phyloP scores from a whole-genome alignment of 768 basidiomycete genomes.

The Stropharia rugosoannulata region DNA sequence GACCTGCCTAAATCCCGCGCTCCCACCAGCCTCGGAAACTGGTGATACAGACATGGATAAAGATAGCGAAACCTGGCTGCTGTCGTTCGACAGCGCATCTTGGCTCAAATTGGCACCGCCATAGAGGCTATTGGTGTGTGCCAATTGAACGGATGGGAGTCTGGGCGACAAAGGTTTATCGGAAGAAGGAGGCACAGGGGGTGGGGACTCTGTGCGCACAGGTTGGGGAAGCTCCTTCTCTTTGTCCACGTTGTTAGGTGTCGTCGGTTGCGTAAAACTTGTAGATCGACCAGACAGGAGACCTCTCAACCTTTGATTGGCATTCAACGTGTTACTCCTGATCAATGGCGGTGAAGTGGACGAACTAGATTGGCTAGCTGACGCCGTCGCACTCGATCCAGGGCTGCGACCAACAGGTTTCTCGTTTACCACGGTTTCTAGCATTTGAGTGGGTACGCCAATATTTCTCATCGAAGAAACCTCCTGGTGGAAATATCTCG shows the following conservation, averaged over 20 bases:
- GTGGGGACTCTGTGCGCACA: slow-evolving; percentile 21
- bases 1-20: slow-evolving; percentile 16
- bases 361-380: slow-evolving; percentile 12
- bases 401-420: slow-evolving; percentile 10
- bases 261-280: slow-evolving; percentile 29
- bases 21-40: not conserved
- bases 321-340: slow-evolving; percentile 36
- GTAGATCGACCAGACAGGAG: slow-evolving; percentile 38
- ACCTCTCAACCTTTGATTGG: slow-evolving; percentile 50
- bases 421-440: slow-evolving; percentile 84
- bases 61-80: not conserved
- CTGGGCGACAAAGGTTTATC: slow-evolving; percentile 21
- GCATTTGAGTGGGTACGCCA: slow-evolving; percentile 68
- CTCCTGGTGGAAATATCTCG: slow-evolving; percentile 72
- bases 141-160: not conserved
- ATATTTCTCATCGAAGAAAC: slow-evolving; percentile 75
- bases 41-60: not conserved
- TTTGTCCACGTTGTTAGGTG: slow-evolving; percentile 6
- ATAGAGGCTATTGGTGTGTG: not conserved
- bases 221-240: slow-evolving; percentile 24
- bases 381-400: not conserved
- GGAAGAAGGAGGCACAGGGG: slow-evolving; percentile 21
- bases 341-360: slow-evolving; percentile 24
- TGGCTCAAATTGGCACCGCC: not conserved
- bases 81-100: not conserved